Base-by-base conservation (phyloP, 73 alveolate genomes). In the Tetrahymena borealis region DNA sequence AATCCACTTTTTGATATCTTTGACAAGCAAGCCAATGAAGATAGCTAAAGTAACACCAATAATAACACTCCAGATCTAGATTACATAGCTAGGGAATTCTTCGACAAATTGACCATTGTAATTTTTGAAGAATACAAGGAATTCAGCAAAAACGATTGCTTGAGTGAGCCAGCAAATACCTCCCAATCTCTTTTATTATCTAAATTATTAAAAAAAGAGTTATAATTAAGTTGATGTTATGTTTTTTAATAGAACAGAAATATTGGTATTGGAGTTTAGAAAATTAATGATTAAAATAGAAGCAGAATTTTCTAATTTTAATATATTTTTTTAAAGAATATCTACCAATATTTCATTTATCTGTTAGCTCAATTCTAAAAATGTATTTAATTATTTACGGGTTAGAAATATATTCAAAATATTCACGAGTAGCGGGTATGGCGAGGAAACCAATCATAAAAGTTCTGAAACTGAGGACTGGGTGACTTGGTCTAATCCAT, bases 351-450 rank as follows among this genome's bases (percentile, higher is more conserved):
- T 60, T 60, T 60, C 4, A 24, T 60, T 60, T 20, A 2, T 9
- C n/a, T 9, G 43, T 39, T 12, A 39, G 28, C 2, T 60, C 28
- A 43, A 43, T n/a, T 43, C 28, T 3, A 43, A 6, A 43, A 9
- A 11, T 60, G n/a, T 60, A 60, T 60, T 31, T 18, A 41, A 3
- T 12, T 38, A n/a, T 32, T 93, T 93, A 93, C 95, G 90, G 91
- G 37, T 93, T 92, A 15, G 91, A 85, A 85, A 85, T 85, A 40
- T 93, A 93, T 16, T 41, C 93, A 40, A 79, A 93, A n/a, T 93
- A 93, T 78, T 93, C 95, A 18, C 95, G 37, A 28, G 95, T 92
- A 33, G 95, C 95, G n/a, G 91, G 93, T 1, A 93, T 93, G 18
- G 95, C 90, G 42, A 79, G 79, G 39, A 93, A 93, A 12, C 95